phyloP scores from a whole-genome alignment of 129 eudicot genomes.

The Tagetes erecta region DNA sequence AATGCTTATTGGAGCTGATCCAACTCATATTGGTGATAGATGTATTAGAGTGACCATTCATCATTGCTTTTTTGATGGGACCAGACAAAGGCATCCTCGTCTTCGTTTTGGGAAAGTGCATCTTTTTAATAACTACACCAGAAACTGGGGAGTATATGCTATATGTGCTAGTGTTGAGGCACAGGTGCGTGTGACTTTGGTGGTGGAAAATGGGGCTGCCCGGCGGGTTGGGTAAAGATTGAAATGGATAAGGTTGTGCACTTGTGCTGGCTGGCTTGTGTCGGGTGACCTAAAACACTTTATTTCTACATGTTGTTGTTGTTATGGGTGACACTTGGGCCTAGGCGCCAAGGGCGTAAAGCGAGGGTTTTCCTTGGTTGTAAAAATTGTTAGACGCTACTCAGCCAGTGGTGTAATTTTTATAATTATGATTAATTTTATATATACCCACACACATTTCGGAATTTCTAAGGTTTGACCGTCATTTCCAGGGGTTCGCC shows the following conservation, averaged over 20 bases:
- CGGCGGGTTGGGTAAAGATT: too few relatives aligned
- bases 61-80: slow-evolving; percentile 95
- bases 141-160: slow-evolving; percentile 84
- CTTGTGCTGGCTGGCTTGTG: neutral
- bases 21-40: slow-evolving; percentile 78
- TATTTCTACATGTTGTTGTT: neutral
- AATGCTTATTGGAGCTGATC: slow-evolving; percentile 91
- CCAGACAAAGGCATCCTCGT: slow-evolving; percentile 87
- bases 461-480: too few relatives aligned
- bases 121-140: slow-evolving; percentile 79
- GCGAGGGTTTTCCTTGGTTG: too few relatives aligned
- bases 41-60: slow-evolving; percentile 87
- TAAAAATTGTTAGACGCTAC: too few relatives aligned
- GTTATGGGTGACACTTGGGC: too few relatives aligned
- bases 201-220: neutral
- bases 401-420: too few relatives aligned
- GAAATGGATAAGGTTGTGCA: neutral
- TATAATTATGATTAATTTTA: too few relatives aligned
- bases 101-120: slow-evolving; percentile 90
- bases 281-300: neutral
- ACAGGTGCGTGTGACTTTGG: slow-evolving; percentile 48
- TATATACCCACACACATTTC: too few relatives aligned
- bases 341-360: too few relatives aligned
- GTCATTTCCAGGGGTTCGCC: too few relatives aligned
- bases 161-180: slow-evolving; percentile 95